Base-by-base conservation (phyloP, 495 filamentous ascomycete species). In the Penicillium simplicissimum region DNA sequence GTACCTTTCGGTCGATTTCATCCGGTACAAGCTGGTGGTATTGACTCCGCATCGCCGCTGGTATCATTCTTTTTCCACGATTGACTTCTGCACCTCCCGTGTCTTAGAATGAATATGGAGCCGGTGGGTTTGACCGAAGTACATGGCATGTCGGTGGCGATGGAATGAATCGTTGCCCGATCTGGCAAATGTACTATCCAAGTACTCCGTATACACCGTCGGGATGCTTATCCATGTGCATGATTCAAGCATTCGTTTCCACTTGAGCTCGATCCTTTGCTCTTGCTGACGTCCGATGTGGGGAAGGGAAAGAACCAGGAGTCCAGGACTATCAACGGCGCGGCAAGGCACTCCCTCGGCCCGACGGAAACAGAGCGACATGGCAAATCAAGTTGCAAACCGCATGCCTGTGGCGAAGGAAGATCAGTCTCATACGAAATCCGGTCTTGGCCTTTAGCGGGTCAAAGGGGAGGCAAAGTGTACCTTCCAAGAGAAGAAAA, bases 361-460 rank as follows among this genome's bases (percentile, higher is more conserved):
- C 23, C 23, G 38, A 37, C 17, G 28, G 48, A 45, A 48, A 19
- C 15, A 53, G 14, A n/a, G 38, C 2, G 28, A 40, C 34, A 49
- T 49, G 42, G 47, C 40, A 49, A 63, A 59, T 55, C 42, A 58
- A 51, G 49, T 55, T 17, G 19, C 35, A 15, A 54, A 38, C 10
- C 47, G 28, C 2, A 51, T 34, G 15, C 23, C 23, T 31, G 55
- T 59, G 40, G 55, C 51, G 33, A 59, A 34, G 15, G 56, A 43
- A 31, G 51, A 58, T 59, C 60, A 34, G 23, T 55, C 36, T 57
- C 54, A 49, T 55, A 53, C 55, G 40, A 55, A 31, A 31, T 6
- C 28, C 6, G 28, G 60, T 55, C 48, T 23, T 42, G 7, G 21
- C 10, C 23, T 15, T 9, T 13, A 25, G 34, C 17, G 21, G 10